phyloP scores from a whole-genome alignment of 2,329 filamentous ascomycete species.

The Tolypocladium sp. region DNA sequence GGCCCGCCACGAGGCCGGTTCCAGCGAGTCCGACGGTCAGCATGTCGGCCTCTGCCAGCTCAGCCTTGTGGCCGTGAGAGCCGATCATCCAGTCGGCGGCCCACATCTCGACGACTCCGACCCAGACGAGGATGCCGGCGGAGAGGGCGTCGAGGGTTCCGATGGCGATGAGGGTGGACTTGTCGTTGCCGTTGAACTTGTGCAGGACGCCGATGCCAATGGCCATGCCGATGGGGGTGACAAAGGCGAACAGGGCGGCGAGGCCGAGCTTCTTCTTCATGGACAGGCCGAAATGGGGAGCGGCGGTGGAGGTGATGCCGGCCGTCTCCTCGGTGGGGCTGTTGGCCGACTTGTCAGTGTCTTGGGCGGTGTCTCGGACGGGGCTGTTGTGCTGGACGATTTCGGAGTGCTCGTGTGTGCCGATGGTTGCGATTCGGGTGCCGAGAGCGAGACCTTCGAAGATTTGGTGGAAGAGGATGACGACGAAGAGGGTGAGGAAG shows the following conservation, averaged over 20 bases:
- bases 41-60: slow-evolving; percentile 43
- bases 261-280: slow-evolving; percentile 49
- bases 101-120: slow-evolving; percentile 73
- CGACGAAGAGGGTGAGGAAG: slow-evolving; percentile 50
- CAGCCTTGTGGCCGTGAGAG: slow-evolving; percentile 25
- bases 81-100: slow-evolving; percentile 61
- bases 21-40: slow-evolving; percentile 40
- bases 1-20: slow-evolving; percentile 47
- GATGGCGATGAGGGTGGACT: slow-evolving; percentile 58
- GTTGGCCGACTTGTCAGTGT: slow-evolving; percentile 16
- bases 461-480: slow-evolving; percentile 71
- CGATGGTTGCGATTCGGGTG: slow-evolving; percentile 56
- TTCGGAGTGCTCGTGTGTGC: slow-evolving; percentile 13
- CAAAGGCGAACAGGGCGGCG: slow-evolving; percentile 54
- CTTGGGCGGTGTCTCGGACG: slow-evolving; percentile 3
- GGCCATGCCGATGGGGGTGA: slow-evolving; percentile 71
- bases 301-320: slow-evolving; percentile 5
- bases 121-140: slow-evolving; percentile 71
- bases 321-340: slow-evolving; percentile 12
- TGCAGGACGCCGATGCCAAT: slow-evolving; percentile 67
- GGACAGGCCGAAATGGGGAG: slow-evolving; percentile 17
- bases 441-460: slow-evolving; percentile 71
- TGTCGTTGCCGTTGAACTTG: slow-evolving; percentile 65
- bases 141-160: slow-evolving; percentile 66
- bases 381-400: slow-evolving; percentile 10